Evolutionary conservation across 192 early-diverging fungal species (phyloP).

Genomic region (Radiomyces spectabilis): DNA sequence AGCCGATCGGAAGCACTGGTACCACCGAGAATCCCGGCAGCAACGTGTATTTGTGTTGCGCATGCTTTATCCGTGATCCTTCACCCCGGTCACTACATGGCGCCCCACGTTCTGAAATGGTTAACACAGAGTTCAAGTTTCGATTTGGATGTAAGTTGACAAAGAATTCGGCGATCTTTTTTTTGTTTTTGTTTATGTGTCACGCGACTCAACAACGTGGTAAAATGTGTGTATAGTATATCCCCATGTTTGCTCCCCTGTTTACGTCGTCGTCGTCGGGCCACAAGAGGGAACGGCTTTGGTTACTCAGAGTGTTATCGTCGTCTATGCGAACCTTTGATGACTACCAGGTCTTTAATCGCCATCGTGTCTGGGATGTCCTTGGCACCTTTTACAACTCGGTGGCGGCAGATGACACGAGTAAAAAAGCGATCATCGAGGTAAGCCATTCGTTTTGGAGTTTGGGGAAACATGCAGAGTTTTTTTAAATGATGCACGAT

Average conservation of each 20-base stretch:
- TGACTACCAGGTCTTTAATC: constrained; percentile 61
- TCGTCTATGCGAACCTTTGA: constrained; percentile 12
- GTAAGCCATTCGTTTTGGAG: no score
- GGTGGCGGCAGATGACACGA: constrained; percentile 50
- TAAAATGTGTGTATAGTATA: constrained; percentile 49
- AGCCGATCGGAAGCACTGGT: constrained; percentile 29
- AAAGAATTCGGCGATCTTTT: neutral
- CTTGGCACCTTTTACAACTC: constrained; percentile 63
- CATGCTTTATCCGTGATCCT: constrained; percentile 53
- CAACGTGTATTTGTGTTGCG: constrained; percentile 61
- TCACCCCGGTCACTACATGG: constrained; percentile 71
- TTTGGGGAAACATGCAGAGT: no score
- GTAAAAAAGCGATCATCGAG: constrained; percentile 41
- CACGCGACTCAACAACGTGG: no score
- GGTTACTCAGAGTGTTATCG: constrained; percentile 50
- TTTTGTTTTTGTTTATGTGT: no score
- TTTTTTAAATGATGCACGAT: no score
- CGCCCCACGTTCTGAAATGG: constrained; percentile 68
- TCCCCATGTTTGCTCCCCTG: constrained; percentile 77
- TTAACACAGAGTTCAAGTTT: constrained; percentile 62
- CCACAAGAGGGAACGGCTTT: constrained; percentile 61
- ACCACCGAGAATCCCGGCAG: constrained; percentile 53
- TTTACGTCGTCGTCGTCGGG: constrained; percentile 61
- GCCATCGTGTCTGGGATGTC: constrained; percentile 66
- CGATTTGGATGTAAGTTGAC: constrained; percentile 52